Percentiles rank a stretch among this genome's conserved stretches.
phyloP scores from a whole-genome alignment of 1,139 yeast species.

The Yamadazyma aaseri region DNA sequence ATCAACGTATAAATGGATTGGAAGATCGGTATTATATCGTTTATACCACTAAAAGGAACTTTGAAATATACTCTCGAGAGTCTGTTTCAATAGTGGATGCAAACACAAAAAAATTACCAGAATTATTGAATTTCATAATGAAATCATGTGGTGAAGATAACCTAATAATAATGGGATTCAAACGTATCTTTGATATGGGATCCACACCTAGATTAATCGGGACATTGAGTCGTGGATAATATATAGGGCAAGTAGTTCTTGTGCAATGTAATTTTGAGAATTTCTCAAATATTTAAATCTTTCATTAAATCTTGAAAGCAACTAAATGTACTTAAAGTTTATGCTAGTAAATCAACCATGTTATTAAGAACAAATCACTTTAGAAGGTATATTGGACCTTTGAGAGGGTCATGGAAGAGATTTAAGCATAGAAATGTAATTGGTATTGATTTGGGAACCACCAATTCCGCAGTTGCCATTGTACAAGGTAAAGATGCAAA shows the following conservation, averaged over 20 bases:
- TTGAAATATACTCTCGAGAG: conserved; percentile 13
- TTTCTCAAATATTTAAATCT: too few relatives aligned
- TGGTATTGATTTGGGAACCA: conserved; percentile 80
- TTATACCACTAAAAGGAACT: conserved; percentile 12
- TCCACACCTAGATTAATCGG: too few relatives aligned
- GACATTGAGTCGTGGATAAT: too few relatives aligned
- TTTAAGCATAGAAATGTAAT: conserved; percentile 37
- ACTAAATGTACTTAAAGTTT: too few relatives aligned
- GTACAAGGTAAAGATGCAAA: conserved; percentile 50
- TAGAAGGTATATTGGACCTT: too few relatives aligned
- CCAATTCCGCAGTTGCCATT: conserved; percentile 78
- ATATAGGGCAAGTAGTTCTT: too few relatives aligned
- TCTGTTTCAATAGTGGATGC: conserved; percentile 10
- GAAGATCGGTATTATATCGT: conserved; percentile 15
- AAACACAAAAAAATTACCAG: conserved; percentile 3
- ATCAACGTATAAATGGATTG: not conserved
- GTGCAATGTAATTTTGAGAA: too few relatives aligned
- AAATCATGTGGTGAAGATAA: conserved; percentile 15
- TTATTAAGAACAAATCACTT: too few relatives aligned
- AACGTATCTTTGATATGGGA: too few relatives aligned
- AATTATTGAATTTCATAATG: conserved; percentile 8
- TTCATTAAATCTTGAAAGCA: too few relatives aligned
- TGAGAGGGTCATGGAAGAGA: not conserved
- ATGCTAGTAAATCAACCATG: too few relatives aligned
- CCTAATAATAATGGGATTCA: too few relatives aligned